Evolutionary conservation across 75 land plant genomes (phyloP).

Genomic region (Adiantum capillusveneris): DNA sequence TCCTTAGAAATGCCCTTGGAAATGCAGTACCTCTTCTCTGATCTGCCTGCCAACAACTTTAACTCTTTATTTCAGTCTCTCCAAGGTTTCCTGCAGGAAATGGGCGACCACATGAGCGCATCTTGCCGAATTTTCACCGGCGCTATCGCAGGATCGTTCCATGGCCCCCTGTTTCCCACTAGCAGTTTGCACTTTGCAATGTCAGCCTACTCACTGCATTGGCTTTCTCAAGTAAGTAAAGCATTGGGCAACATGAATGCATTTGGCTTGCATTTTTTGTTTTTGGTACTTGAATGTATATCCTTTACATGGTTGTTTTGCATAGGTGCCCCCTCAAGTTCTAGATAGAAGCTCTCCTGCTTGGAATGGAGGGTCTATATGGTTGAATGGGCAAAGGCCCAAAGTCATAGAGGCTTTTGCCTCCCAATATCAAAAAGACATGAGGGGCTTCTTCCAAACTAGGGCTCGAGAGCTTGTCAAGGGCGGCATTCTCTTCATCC

Average conservation of each 20-base stretch:
- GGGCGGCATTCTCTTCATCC: conserved; percentile 54
- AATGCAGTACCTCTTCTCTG: conserved; percentile 63
- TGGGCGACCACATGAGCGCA: conserved; percentile 12
- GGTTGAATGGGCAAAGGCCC: conserved; percentile 43
- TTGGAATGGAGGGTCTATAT: conserved; percentile 56
- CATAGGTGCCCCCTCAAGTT: conserved; percentile 57
- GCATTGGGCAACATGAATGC: neutral
- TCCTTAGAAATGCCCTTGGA: neutral
- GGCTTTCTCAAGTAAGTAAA: conserved; percentile 60
- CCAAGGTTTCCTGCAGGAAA: conserved; percentile 15
- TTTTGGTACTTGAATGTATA: no score
- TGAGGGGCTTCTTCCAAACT: conserved; percentile 37
- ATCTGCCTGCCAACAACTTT: conserved; percentile 72
- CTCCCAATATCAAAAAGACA: conserved; percentile 42
- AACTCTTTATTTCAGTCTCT: conserved; percentile 69
- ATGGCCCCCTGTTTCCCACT: conserved; percentile 56
- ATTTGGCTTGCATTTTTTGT: no score
- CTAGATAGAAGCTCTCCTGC: conserved; percentile 44
- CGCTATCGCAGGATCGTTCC: conserved; percentile 69
- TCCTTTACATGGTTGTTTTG: neutral
- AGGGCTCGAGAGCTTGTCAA: conserved; percentile 39
- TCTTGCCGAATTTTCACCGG: conserved; percentile 32
- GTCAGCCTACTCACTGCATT: conserved; percentile 67
- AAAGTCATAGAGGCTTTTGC: conserved; percentile 46
- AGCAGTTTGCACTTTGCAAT: conserved; percentile 43